Evolutionary conservation across 192 early-diverging fungal genomes (phyloP).

Genomic region (Fimicolochytrium jonesii): DNA sequence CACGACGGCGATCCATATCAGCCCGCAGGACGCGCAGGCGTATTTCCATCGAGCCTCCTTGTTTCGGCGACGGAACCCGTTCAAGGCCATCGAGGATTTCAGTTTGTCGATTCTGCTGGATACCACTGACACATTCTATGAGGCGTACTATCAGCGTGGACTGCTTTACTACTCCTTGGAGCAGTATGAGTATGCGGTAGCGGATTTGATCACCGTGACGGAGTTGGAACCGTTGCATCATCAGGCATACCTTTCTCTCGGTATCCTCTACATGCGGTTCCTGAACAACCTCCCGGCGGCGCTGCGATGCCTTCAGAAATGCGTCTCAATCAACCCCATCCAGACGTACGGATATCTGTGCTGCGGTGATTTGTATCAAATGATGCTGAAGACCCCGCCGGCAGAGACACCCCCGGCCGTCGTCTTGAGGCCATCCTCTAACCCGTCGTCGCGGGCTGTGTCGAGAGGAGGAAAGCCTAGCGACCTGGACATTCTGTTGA

Average conservation of each 20-base stretch:
- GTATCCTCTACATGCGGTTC: constrained; percentile 45
- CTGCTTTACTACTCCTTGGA: constrained; percentile 43
- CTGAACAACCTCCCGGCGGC: constrained; percentile 39
- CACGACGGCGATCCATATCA: constrained; percentile 40
- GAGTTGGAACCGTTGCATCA: constrained; percentile 39
- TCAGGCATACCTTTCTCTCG: constrained; percentile 39
- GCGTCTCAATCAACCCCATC: constrained; percentile 38
- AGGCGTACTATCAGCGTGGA: constrained; percentile 46
- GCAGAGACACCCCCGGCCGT: no score
- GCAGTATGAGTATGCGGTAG: constrained; percentile 40
- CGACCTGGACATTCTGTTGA: no score
- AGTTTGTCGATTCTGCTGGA: constrained; percentile 46
- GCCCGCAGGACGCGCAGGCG: constrained; percentile 32
- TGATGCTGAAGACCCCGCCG: constrained; percentile 3
- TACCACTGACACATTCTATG: constrained; percentile 27
- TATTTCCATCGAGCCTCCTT: constrained; percentile 50
- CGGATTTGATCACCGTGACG: constrained; percentile 42
- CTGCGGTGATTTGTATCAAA: constrained; percentile 49
- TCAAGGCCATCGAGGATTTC: constrained; percentile 48
- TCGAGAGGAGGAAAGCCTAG: no score
- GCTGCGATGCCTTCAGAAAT: constrained; percentile 41
- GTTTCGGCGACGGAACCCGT: constrained; percentile 35
- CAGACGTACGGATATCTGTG: constrained; percentile 39
- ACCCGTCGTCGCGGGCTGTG: no score
- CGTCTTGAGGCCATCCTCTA: no score